These are phyloP conservation scores for Ricinus communis DNA, from an alignment of 345 rosid genomes.

Conservation along the genomic window DNA sequence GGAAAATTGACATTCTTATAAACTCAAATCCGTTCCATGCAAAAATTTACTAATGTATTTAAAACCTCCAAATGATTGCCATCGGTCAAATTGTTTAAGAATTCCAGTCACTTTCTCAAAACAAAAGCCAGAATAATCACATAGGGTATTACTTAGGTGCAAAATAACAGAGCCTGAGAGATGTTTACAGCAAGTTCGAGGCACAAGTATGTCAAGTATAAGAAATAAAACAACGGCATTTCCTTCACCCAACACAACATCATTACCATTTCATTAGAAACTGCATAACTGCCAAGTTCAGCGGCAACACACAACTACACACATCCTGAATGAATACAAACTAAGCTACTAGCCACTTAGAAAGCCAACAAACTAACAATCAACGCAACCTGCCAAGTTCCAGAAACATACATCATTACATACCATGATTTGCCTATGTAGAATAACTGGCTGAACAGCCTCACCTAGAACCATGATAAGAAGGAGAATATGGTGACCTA, in stretches of 20 bases:
- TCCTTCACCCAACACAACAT: not conserved
- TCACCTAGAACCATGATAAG: conserved; percentile 41
- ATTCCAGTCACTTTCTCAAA: too few relatives aligned
- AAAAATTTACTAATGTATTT: too few relatives aligned
- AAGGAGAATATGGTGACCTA: conserved; percentile 49
- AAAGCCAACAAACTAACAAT: conserved; percentile 5
- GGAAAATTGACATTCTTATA: too few relatives aligned
- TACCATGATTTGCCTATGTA: not conserved
- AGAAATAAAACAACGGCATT: too few relatives aligned
- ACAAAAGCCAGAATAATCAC: too few relatives aligned
- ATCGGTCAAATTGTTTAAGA: too few relatives aligned
- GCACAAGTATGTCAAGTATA: not conserved
- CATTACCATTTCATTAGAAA: not conserved
- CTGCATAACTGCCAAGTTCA: not conserved
- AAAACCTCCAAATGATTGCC: too few relatives aligned
- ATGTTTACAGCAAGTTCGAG: too few relatives aligned
- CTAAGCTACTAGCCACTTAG: not conserved
- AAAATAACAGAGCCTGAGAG: too few relatives aligned
- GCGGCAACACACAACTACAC: not conserved
- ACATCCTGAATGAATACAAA: not conserved
- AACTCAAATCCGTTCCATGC: too few relatives aligned
- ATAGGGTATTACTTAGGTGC: too few relatives aligned
- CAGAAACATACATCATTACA: not conserved
- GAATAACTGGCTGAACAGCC: not conserved
- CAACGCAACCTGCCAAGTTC: not conserved